Evolutionary conservation across 768 basidiomycete species (phyloP).

Genomic region (Lentinula guzmanii): DNA sequence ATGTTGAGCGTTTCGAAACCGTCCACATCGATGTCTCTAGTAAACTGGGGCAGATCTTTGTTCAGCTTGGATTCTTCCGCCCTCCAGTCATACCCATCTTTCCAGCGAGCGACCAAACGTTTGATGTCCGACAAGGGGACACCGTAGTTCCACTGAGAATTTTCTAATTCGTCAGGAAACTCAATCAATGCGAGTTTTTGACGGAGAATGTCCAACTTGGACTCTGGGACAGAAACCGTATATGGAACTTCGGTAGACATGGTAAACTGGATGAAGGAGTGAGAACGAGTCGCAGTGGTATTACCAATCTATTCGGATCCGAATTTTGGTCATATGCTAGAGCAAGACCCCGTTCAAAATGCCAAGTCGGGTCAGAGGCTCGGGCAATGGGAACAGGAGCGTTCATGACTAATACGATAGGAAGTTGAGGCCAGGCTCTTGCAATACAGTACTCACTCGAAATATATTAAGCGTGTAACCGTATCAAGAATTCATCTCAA

Average conservation of each 20-base stretch:
- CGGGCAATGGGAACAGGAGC: too few species aligned
- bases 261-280: not conserved
- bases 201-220: constrained; percentile 10
- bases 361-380: too few species aligned
- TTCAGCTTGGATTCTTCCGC: constrained; percentile 22
- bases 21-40: constrained; percentile 23
- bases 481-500: too few species aligned
- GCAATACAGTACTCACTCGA: too few species aligned
- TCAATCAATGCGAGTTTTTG: constrained; percentile 14
- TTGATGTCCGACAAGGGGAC: constrained; percentile 32
- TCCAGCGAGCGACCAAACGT: constrained; percentile 35
- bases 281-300: not conserved
- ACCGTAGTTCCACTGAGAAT: constrained; percentile 29
- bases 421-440: too few species aligned
- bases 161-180: constrained; percentile 20
- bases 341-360: too few species aligned
- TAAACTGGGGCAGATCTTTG: constrained; percentile 25
- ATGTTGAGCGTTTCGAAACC: constrained; percentile 24
- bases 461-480: too few species aligned
- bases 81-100: constrained; percentile 39
- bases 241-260: constrained; percentile 8
- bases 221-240: constrained; percentile 14
- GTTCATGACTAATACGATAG: too few species aligned
- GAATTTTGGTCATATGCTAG: not conserved
- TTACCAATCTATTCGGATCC: not conserved